Percentiles rank a stretch among this genome's conserved stretches.
Conservation (phyloP, 257 asterid species). For the Solanum okadae region DNA sequence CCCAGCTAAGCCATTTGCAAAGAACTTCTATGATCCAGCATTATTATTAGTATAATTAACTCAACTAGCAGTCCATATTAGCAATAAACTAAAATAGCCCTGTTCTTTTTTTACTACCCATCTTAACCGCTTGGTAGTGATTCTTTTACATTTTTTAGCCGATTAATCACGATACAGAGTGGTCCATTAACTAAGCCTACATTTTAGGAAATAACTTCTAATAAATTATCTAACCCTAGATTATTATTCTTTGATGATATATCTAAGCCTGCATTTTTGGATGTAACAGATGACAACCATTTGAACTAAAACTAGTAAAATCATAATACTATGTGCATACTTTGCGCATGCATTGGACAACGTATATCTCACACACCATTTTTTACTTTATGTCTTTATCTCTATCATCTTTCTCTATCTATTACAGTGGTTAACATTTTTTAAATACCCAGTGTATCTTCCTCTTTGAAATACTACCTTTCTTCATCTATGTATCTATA, state of each 20-base stretch:
- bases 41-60: neutral
- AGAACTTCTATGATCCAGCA: neutral
- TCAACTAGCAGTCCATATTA: neutral
- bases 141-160: neutral
- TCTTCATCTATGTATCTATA: neutral
- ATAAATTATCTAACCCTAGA: neutral
- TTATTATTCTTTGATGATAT: neutral
- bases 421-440: neutral
- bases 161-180: neutral
- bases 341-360: neutral
- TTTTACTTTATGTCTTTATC: neutral
- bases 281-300: neutral
- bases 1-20: neutral
- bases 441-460: neutral
- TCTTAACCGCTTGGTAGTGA: neutral
- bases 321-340: neutral
- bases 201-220: neutral
- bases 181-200: neutral
- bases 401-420: neutral
- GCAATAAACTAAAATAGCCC: neutral
- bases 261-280: neutral
- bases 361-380: neutral
- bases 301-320: neutral
- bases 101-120: neutral
- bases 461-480: neutral